phyloP scores from a whole-genome alignment of 192 early-diverging fungal genomes.

The Coemansia sp. region DNA sequence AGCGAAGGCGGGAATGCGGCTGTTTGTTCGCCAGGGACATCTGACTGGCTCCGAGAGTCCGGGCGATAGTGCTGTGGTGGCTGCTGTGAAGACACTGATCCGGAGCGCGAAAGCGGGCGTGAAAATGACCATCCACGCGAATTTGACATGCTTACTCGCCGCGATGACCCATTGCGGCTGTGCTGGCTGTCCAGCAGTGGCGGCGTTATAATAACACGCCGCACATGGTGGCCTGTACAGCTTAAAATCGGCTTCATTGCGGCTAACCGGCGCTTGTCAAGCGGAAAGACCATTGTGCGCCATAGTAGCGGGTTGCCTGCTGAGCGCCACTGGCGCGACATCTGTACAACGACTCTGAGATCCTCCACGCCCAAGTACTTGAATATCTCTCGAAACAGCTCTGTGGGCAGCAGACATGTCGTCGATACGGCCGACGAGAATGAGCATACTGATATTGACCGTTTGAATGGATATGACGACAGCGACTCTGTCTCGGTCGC shows the following conservation, averaged over 20 bases:
- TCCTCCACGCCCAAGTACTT: constrained; percentile 33
- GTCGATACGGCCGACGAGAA: constrained; percentile 45
- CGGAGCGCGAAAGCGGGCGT: constrained; percentile 32
- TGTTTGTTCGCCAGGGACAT: constrained; percentile 3
- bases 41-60: not conserved
- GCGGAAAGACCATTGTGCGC: constrained; percentile 53
- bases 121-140: constrained; percentile 46
- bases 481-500: constrained; percentile 51
- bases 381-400: constrained; percentile 46
- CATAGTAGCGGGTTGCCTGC: constrained; percentile 50
- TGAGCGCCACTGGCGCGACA: constrained; percentile 51
- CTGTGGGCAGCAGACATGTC: constrained; percentile 43
- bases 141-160: constrained; percentile 45
- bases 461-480: constrained; percentile 40
- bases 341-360: constrained; percentile 34
- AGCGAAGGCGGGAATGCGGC: constrained; percentile 5
- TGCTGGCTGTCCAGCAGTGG: constrained; percentile 35
- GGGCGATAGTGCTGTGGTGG: constrained; percentile 29
- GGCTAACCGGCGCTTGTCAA: constrained; percentile 52
- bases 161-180: constrained; percentile 26
- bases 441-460: constrained; percentile 39
- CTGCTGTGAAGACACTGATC: constrained; percentile 1
- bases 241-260: constrained; percentile 43
- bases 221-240: constrained; percentile 45
- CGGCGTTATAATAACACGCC: constrained; percentile 47